Percentiles rank a stretch among this genome's conserved stretches.
Evolutionary conservation across 441 rosid species (phyloP).

Genomic region (Omphalea diandra): DNA sequence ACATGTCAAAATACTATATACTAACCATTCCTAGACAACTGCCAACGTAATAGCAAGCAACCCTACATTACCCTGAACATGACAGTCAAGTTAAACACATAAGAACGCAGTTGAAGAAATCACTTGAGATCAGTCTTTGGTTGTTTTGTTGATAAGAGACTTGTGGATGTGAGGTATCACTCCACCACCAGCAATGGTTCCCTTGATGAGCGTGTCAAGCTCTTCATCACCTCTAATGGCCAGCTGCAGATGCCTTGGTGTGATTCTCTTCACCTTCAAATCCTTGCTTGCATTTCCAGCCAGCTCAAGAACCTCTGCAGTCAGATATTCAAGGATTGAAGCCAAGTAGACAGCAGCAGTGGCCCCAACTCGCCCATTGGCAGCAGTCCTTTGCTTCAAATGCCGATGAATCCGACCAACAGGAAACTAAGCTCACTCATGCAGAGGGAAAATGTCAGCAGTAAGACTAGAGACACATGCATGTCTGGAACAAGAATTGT

Average conservation of each 20-base stretch:
- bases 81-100: conserved; percentile 6
- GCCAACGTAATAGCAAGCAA: not conserved
- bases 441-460: not conserved
- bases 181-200: conserved; percentile 96
- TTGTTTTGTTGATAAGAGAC: conserved; percentile 82
- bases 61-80: conserved; percentile 13
- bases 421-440: conserved; percentile 50
- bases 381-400: conserved; percentile 58
- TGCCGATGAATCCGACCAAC: conserved; percentile 94
- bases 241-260: conserved; percentile 90
- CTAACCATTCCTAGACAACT: conserved; percentile 15
- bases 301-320: conserved; percentile 89
- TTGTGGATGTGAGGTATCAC: conserved; percentile 98
- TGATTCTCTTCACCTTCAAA: conserved; percentile 91
- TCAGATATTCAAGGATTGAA: conserved; percentile 80
- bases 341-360: conserved; percentile 89
- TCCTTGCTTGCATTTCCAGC: conserved; percentile 97
- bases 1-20: conserved; percentile 28
- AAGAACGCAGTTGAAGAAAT: not conserved
- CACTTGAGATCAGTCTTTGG: conserved; percentile 47
- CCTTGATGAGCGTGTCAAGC: conserved; percentile 94
- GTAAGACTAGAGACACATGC: not conserved
- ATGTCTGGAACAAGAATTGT: not conserved
- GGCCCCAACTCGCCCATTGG: conserved; percentile 89
- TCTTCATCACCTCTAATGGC: conserved; percentile 96